Evolutionary conservation across 306 rosid species (phyloP), one percentile per base, ranked within the genome.

Genomic region (Acacia acuminata): DNA sequence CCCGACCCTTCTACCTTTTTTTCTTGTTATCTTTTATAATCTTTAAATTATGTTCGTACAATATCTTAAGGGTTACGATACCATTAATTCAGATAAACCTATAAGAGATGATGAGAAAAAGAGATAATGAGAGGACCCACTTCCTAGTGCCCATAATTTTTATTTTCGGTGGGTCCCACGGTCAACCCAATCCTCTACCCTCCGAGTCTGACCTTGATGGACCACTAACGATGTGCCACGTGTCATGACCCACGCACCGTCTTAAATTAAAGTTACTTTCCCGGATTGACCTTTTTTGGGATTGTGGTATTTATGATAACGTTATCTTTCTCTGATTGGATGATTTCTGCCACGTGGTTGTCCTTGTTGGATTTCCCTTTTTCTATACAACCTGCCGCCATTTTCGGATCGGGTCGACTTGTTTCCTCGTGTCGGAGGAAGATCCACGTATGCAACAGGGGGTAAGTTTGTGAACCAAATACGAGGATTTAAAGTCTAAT

Each of bases 301-400:
- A 19, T 77, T 84, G 77, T 24, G 14, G 79, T 75, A 36, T 56
- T 71, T 65, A 22, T 65, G 92, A 91, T 91, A 87, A 89, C 73
- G 88, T 85, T 89, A 91, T 91, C 94, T 44, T 87, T 20, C 51
- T 42, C 64, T 81, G 55, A 89, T 91, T 91, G 94, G 94, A 2
- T 74, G 79, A 34, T 60, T 16, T 32, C 11, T 8, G 63, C 87
- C 82, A 86, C 86, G 86, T 88, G 81, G 83, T 19, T 17, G 10
- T 82, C 88, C 85, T 0, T 10, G 63, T 84, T 65, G 86, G 89
- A 82, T 84, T 77, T 0, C 77, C 10, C 79, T 71, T 79, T 79
- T 78, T 82, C 50, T 55, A 47, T 24, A 4, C 42, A 78, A 24
- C 9, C 87, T 64, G 80, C 81, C 85, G 85, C 20, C 79, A 53